Percentiles rank a stretch among this genome's conserved stretches.
Conservation (phyloP, 2,329 filamentous ascomycete species). For the Chrysoporthe puriensis region DNA sequence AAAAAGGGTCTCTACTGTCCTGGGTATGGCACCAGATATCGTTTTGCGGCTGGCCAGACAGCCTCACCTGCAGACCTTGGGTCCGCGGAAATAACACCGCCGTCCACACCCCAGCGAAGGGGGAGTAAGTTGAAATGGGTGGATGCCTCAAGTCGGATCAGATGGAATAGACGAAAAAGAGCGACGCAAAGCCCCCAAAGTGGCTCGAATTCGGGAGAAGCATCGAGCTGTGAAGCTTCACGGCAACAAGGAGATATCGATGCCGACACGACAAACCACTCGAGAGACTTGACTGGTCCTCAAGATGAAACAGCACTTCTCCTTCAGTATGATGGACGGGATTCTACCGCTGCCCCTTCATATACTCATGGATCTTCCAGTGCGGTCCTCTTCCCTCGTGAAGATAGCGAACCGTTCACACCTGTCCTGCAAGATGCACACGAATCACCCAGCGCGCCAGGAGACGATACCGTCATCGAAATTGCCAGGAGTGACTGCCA, state of each 20-base stretch:
- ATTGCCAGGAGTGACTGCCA: conserved; percentile 1
- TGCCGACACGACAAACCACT: neutral
- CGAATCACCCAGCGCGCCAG: neutral
- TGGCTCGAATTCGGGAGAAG: neutral
- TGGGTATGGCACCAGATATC: conserved; percentile 27
- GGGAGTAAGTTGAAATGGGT: conserved; percentile 21
- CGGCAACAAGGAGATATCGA: neutral
- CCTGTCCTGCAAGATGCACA: neutral
- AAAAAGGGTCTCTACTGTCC: conserved; percentile 28
- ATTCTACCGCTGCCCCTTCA: no score
- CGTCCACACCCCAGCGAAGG: conserved; percentile 1
- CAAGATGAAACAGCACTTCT: neutral
- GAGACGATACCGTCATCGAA: conserved; percentile 8
- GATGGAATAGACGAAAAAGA: neutral
- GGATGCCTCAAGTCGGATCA: conserved; percentile 13
- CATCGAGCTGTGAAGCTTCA: neutral
- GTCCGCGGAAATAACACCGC: neutral
- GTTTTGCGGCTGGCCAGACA: conserved; percentile 20
- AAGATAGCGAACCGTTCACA: neutral
- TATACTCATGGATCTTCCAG: neutral
- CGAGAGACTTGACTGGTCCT: neutral
- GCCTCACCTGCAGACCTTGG: conserved; percentile 9
- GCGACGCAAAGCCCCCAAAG: neutral
- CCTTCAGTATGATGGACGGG: neutral
- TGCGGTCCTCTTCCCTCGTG: neutral